Evolutionary conservation across 2,329 filamentous ascomycete genomes (phyloP).

Genomic region (Hysterium pulicare): DNA sequence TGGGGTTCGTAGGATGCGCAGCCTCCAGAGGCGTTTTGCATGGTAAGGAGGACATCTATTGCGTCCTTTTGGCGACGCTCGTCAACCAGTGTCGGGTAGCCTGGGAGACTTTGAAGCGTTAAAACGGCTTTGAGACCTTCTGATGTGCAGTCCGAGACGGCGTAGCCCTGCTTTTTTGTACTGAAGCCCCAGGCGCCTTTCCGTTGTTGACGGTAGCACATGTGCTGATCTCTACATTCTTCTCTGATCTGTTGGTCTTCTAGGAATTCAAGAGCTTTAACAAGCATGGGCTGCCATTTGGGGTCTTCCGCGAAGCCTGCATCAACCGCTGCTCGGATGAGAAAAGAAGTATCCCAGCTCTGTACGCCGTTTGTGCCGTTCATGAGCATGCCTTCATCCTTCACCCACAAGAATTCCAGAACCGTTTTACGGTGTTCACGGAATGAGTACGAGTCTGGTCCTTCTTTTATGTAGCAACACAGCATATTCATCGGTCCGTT

Average conservation of each 20-base stretch:
- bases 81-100: conserved; percentile 70
- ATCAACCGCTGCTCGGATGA: conserved; percentile 77
- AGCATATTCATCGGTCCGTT: conserved; percentile 90
- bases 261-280: conserved; percentile 77
- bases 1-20: conserved; percentile 87
- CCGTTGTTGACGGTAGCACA: conserved; percentile 82
- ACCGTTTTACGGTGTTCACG: conserved; percentile 75
- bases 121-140: conserved; percentile 87
- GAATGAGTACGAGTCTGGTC: conserved; percentile 68
- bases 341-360: conserved; percentile 91
- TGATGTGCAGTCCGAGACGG: conserved; percentile 89
- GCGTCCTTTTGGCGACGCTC: conserved; percentile 80
- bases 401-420: conserved; percentile 88
- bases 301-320: conserved; percentile 73
- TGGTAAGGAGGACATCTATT: conserved; percentile 83
- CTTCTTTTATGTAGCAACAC: conserved; percentile 79
- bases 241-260: conserved; percentile 89
- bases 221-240: conserved; percentile 70
- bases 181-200: conserved; percentile 98
- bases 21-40: conserved; percentile 83
- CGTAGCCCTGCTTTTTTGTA: conserved; percentile 88
- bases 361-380: conserved; percentile 99
- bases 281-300: conserved; percentile 78
- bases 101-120: conserved; percentile 73
- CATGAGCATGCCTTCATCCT: conserved; percentile 84